These are phyloP conservation scores for Whalleya microplaca DNA, from an alignment of 2,329 filamentous ascomycete genomes.

Conservation along the genomic window DNA sequence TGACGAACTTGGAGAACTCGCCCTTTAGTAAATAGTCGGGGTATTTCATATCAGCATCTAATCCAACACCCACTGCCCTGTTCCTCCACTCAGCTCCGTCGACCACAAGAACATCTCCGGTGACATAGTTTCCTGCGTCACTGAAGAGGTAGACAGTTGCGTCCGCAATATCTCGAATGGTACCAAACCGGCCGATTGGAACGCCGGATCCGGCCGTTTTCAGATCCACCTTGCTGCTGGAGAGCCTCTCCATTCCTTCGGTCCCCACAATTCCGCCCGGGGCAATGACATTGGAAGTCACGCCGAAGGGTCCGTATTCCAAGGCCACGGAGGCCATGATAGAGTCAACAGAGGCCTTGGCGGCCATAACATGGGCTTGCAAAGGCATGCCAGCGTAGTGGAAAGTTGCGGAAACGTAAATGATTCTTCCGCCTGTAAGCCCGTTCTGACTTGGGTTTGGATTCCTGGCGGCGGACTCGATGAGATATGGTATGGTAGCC, in stretches of 20 bases:
- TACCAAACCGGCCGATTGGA: constrained; percentile 77
- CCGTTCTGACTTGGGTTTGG: constrained; percentile 64
- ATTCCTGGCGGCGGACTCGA: constrained; percentile 71
- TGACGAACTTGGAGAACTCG: constrained; percentile 44
- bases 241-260: constrained; percentile 73
- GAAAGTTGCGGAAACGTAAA: constrained; percentile 88
- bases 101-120: constrained; percentile 79
- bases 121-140: constrained; percentile 84
- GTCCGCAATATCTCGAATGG: constrained; percentile 87
- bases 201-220: constrained; percentile 50
- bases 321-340: constrained; percentile 79
- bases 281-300: constrained; percentile 86
- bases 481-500: constrained; percentile 81
- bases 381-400: constrained; percentile 87
- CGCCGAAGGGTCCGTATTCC: constrained; percentile 85
- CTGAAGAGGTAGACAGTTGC: constrained; percentile 89
- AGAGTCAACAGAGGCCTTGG: constrained; percentile 89
- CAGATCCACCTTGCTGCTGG: constrained; percentile 43
- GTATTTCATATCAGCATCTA: constrained; percentile 54
- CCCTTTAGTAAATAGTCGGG: constrained; percentile 53
- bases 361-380: constrained; percentile 87
- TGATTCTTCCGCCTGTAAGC: constrained; percentile 76
- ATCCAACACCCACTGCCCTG: constrained; percentile 49
- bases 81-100: constrained; percentile 65
- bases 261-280: constrained; percentile 86